Evolutionary conservation across 495 filamentous ascomycete species (phyloP).

Genomic region (Trichodelitschia bisporula): DNA sequence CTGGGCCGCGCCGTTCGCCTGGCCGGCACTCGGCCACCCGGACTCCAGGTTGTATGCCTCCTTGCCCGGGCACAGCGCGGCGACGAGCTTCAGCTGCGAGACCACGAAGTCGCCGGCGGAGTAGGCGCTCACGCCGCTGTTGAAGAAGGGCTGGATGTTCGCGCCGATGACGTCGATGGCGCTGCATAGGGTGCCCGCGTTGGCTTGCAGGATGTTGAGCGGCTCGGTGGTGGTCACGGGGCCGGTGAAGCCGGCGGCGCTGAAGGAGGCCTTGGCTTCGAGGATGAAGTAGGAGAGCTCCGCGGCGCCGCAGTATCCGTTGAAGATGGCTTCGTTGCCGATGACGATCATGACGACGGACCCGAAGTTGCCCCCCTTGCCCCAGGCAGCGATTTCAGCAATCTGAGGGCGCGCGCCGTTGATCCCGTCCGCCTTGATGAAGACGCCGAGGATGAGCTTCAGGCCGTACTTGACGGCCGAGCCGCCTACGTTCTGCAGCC

Average conservation of each 20-base stretch:
- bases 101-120: conserved; percentile 51
- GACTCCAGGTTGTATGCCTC: conserved; percentile 59
- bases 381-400: conserved; percentile 43
- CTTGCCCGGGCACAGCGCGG: conserved; percentile 37
- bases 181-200: conserved; percentile 34
- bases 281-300: conserved; percentile 46
- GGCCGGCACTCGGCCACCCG: conserved; percentile 61
- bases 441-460: conserved; percentile 67
- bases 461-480: conserved; percentile 36
- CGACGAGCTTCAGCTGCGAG: conserved; percentile 37
- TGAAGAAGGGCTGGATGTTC: conserved; percentile 93
- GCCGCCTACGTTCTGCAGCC: conserved; percentile 45
- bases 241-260: conserved; percentile 41
- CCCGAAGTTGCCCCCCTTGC: conserved; percentile 29
- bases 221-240: conserved; percentile 71
- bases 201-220: conserved; percentile 37
- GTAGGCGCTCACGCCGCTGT: conserved; percentile 30
- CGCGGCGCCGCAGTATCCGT: conserved; percentile 31
- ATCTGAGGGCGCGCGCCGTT: conserved; percentile 37
- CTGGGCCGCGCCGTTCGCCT: conserved; percentile 42
- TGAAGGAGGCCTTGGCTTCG: conserved; percentile 17
- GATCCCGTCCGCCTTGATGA: conserved; percentile 40
- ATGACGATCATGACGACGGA: conserved; percentile 57
- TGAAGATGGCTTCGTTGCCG: conserved; percentile 75
- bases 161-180: conserved; percentile 52